Evolutionary conservation across 306 rosid species (phyloP), one percentile per base, ranked within the genome.

Genomic region (Glycine tomentella): DNA sequence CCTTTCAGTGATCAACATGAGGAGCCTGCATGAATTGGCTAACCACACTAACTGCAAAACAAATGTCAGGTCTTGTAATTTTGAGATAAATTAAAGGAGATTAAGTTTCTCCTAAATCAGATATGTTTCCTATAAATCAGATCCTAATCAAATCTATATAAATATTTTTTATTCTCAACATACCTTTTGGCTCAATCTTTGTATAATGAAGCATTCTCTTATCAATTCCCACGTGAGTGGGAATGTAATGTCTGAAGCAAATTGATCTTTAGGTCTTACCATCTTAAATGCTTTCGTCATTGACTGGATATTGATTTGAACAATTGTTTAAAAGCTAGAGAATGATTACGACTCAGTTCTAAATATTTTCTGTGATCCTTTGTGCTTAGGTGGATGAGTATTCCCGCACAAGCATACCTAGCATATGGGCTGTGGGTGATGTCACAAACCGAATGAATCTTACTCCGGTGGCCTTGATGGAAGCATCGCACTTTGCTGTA

Each of bases 401-500:
- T 84, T 95, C 99, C 31, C 82, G 93, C 59, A 90, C 96, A 48
- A 91, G 82, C 73, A 42, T 91, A 51, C 91, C 97, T 69, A 95
- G 90, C 86, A 88, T 95, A 81, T 95, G 98, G 96, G 99, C 97
- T 82, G 92, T 95, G 57, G 99, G 99, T 74, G 98, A 95, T 87
- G 97, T 93, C 79, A 93, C 99, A 78, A 89, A 95, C 67, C 90
- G 99, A 53, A 73, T 86, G 74, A 95, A 93, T 85, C 98, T 95
- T 66, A 95, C 99, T 17, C 99, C 99, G 0, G 98, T 95, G 83
- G 99, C 99, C 84, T 82, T 93, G 78, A 87, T 93, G 99, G 98
- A 95, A 87, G 96, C 94, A 81, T 86, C 93, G 12, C 84, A 70
- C 83, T 91, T 95, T 81, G 96, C 95, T 42, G 98, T 95, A 89